Evolutionary conservation across 2,329 filamentous ascomycete genomes (phyloP).

Genomic region (Calonectria crousiana): DNA sequence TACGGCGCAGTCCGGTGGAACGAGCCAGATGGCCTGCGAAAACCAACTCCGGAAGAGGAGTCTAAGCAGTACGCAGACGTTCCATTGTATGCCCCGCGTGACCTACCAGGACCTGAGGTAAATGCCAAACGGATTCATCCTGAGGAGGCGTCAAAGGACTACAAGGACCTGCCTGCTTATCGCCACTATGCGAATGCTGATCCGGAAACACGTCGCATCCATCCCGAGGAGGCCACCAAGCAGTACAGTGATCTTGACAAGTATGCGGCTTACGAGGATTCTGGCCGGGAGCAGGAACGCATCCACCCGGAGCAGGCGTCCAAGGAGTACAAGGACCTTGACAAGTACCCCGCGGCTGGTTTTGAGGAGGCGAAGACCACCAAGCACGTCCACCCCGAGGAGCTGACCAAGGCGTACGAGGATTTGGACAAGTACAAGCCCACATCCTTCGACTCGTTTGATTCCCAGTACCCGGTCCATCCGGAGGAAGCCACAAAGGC

Average conservation of each 20-base stretch:
- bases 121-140: slow-evolving; percentile 36
- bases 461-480: slow-evolving; percentile 43
- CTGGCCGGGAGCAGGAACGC: slow-evolving; percentile 35
- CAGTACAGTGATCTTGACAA: slow-evolving; percentile 51
- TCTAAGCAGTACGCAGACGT: slow-evolving; percentile 57
- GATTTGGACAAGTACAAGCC: slow-evolving; percentile 58
- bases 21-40: slow-evolving; percentile 50
- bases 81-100: slow-evolving; percentile 47
- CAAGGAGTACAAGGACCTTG: slow-evolving; percentile 51
- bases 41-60: slow-evolving; percentile 49
- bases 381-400: slow-evolving; percentile 52
- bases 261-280: slow-evolving; percentile 47
- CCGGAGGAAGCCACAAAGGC: slow-evolving; percentile 52
- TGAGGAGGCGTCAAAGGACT: slow-evolving; percentile 47
- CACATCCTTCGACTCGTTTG: slow-evolving; percentile 43
- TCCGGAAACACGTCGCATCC: slow-evolving; percentile 34
- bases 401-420: slow-evolving; percentile 53
- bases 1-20: slow-evolving; percentile 54
- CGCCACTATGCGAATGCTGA: slow-evolving; percentile 45
- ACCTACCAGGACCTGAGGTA: slow-evolving; percentile 29
- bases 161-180: slow-evolving; percentile 45
- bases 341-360: slow-evolving; percentile 46
- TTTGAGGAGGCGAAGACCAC: slow-evolving; percentile 44
- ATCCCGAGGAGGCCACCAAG: slow-evolving; percentile 53
- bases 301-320: slow-evolving; percentile 48